A percentile compares a stretch with the other conserved stretches of the same genome.
Evolutionary conservation across 768 basidiomycete species (phyloP).

Genomic region (Boletus rubescentipes): DNA sequence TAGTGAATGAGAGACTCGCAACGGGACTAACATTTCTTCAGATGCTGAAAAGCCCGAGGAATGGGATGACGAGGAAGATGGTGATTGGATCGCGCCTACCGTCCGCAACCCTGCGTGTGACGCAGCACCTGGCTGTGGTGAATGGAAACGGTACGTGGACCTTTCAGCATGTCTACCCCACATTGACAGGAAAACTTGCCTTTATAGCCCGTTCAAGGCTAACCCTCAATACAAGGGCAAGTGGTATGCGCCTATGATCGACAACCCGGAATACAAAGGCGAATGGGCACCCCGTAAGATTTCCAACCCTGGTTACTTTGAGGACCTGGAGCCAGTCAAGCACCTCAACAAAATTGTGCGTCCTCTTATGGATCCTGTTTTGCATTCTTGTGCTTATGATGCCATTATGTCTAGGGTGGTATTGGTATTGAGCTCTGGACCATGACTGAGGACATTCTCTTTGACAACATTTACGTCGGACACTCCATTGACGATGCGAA

Average conservation of each 20-base stretch:
- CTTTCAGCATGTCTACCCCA: background rate
- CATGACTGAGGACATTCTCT: conserved; percentile 95
- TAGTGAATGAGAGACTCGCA: background rate
- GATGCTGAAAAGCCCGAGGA: conserved; percentile 96
- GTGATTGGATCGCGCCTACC: conserved; percentile 94
- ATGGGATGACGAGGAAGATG: conserved; percentile 99
- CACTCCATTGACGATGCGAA: conserved; percentile 87
- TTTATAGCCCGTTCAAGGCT: conserved; percentile 70
- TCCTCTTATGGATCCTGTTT: background rate
- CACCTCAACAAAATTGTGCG: conserved; percentile 81
- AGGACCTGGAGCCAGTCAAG: conserved; percentile 82
- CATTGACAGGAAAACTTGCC: background rate
- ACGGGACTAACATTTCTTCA: conserved; percentile 21
- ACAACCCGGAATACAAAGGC: conserved; percentile 98
- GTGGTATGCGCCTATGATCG: conserved; percentile 92
- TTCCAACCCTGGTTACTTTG: conserved; percentile 86
- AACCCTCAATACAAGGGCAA: conserved; percentile 98
- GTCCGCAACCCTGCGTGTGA: conserved; percentile 89
- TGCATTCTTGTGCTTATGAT: background rate
- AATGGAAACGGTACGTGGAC: conserved; percentile 72
- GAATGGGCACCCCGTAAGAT: conserved; percentile 92
- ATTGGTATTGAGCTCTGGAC: conserved; percentile 99
- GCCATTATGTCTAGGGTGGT: conserved; percentile 59
- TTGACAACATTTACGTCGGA: conserved; percentile 92
- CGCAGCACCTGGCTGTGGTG: conserved; percentile 90